phyloP scores from a whole-genome alignment of 371 early-diverging fungal species.

The Choanephora cucurbitarum region DNA sequence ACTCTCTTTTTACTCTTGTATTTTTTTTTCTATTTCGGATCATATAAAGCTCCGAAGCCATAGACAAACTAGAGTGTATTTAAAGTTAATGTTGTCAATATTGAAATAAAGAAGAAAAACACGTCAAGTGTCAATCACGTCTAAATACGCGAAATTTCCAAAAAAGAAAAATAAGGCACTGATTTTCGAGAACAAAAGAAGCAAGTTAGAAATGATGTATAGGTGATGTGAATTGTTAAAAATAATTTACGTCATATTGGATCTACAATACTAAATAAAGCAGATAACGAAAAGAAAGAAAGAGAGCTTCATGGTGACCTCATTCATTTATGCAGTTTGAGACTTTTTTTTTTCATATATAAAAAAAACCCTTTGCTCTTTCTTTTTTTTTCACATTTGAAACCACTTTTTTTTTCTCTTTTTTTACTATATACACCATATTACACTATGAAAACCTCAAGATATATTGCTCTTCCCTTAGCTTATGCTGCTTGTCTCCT shows the following conservation, averaged over 20 bases:
- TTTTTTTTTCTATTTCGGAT: too few relatives aligned
- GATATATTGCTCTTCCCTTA: slow-evolving; percentile 15
- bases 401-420: background rate
- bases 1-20: too few relatives aligned
- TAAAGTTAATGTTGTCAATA: too few relatives aligned
- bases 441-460: slow-evolving; percentile 15
- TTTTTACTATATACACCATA: background rate
- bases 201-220: background rate
- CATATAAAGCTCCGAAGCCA: too few relatives aligned
- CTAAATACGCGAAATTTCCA: too few relatives aligned
- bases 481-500: slow-evolving; percentile 19
- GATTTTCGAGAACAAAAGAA: background rate
- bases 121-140: too few relatives aligned
- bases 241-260: background rate
- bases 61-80: too few relatives aligned
- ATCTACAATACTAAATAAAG: background rate
- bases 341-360: slow-evolving; percentile 2
- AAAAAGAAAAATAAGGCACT: background rate
- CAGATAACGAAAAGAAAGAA: background rate
- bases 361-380: background rate
- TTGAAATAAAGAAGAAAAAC: too few relatives aligned
- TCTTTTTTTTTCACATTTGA: too few relatives aligned
- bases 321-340: slow-evolving; percentile 15
- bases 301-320: slow-evolving; percentile 21
- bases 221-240: background rate